These are phyloP conservation scores for Fonsecaea nubica DNA, from an alignment of 2,329 filamentous ascomycete species.

Conservation along the genomic window DNA sequence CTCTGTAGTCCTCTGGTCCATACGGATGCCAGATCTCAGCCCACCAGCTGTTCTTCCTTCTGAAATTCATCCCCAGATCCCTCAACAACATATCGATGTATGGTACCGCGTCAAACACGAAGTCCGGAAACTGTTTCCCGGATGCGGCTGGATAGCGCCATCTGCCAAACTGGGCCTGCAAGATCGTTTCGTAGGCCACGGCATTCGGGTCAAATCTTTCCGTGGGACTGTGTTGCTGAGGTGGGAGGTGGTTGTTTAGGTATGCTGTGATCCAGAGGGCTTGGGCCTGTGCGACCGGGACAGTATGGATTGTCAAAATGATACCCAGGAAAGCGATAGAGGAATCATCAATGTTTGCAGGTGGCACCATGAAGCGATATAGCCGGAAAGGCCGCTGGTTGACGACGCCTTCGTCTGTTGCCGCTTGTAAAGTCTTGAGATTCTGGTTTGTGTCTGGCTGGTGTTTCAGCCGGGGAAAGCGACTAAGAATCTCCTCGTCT, in stretches of 20 bases:
- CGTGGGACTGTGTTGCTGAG: neutral
- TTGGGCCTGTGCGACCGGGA: slow-evolving; percentile 50
- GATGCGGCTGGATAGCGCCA: slow-evolving; percentile 72
- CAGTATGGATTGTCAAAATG: slow-evolving; percentile 54
- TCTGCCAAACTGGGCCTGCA: slow-evolving; percentile 72
- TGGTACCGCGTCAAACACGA: slow-evolving; percentile 78
- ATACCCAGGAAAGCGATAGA: slow-evolving; percentile 59
- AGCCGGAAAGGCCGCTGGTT: slow-evolving; percentile 49
- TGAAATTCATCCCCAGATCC: slow-evolving; percentile 67
- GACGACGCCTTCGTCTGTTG: slow-evolving; percentile 7
- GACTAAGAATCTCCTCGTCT: slow-evolving; percentile 58
- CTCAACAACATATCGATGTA: slow-evolving; percentile 72
- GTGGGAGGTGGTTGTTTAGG: slow-evolving; percentile 59
- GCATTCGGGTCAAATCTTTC: slow-evolving; percentile 37
- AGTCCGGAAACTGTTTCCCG: slow-evolving; percentile 68
- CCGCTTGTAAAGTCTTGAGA: slow-evolving; percentile 11
- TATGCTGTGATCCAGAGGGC: slow-evolving; percentile 71
- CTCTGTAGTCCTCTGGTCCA: slow-evolving; percentile 49
- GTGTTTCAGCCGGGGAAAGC: slow-evolving; percentile 57
- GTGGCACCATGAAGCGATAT: slow-evolving; percentile 55
- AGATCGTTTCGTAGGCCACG: slow-evolving; percentile 62
- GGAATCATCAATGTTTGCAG: slow-evolving; percentile 40
- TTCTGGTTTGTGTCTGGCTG: slow-evolving; percentile 46
- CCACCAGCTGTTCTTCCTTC: slow-evolving; percentile 43
- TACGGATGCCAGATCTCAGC: slow-evolving; percentile 49